A percentile compares a stretch with the other conserved stretches of the same genome.
Conservation (phyloP, 805 yeast genomes). For the Candida broadrunensis region DNA sequence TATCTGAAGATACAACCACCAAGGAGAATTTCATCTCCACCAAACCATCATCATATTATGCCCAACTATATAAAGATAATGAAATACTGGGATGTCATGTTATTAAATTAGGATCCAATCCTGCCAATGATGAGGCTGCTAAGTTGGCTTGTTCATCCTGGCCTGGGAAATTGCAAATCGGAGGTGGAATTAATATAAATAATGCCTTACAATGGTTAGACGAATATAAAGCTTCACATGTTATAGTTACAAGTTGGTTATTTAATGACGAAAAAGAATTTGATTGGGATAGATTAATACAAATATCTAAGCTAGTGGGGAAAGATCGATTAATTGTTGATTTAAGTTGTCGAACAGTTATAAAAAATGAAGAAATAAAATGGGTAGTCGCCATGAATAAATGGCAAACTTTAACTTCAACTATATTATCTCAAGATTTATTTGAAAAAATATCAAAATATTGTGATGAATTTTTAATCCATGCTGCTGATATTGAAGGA, state of each 20-base stretch:
- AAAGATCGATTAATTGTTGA: conserved; percentile 74
- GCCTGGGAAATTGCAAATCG: conserved; percentile 77
- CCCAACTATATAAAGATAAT: conserved; percentile 60
- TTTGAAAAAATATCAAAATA: conserved; percentile 54
- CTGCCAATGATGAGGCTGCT: conserved; percentile 82
- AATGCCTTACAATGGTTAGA: conserved; percentile 82
- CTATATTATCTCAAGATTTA: conserved; percentile 51
- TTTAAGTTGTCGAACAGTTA: conserved; percentile 67
- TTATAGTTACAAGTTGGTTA: conserved; percentile 89
- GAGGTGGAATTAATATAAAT: conserved; percentile 81
- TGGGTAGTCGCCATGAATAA: conserved; percentile 99
- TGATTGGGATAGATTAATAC: conserved; percentile 49
- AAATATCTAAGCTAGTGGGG: conserved; percentile 57
- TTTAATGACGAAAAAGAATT: conserved; percentile 58
- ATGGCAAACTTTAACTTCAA: conserved; percentile 88
- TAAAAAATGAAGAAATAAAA: conserved; percentile 18
- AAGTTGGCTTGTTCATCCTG: conserved; percentile 67
- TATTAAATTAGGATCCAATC: conserved; percentile 78
- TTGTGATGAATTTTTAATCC: conserved; percentile 86
- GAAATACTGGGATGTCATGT: conserved; percentile 81
- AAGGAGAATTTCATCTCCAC: conserved; percentile 71
- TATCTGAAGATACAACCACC: conserved; percentile 17
- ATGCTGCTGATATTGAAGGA: conserved; percentile 99
- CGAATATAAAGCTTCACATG: conserved; percentile 69
- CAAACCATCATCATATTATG: conserved; percentile 72